Base-by-base conservation (phyloP, 805 yeast species). In the Metschnikowia anglica region DNA sequence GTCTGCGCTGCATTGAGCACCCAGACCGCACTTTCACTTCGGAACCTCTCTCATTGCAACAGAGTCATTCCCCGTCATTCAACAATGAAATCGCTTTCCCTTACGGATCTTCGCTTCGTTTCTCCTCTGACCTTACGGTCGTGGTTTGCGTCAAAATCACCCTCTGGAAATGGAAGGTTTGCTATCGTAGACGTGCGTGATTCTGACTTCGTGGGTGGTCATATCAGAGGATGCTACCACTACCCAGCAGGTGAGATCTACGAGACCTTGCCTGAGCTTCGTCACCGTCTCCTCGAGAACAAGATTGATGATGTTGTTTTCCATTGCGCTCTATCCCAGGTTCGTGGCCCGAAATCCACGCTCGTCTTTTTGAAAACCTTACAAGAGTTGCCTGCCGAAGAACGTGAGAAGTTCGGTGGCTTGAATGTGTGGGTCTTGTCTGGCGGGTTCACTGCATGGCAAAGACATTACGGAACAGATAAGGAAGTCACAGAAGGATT, bases 401-500 rank as follows among this genome's bases (percentile, higher is more conserved):
- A 58, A 16, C 39, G 53, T 7, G 42, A 47, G 16, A 58, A 56
- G 19, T 55, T 46, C 39, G 60, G 64, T 2, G 56, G 62, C 5
- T 72, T 79, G 44, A 66, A 74, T 24, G 79, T 91, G 2, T 84
- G 80, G 73, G 83, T 91, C 2, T 66, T 93, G 26, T 64, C 74
- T 47, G 97, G 96, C 3, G 98, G 99, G 0, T 93, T 91, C 62
- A 77, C 76, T 29, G 73, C 73, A 41, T 91, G 98, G 98, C 96
- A 87, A 51, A 68, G 72, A 37, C 58, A 66, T 5, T 90, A 83
- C 57, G 96, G 97, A 1, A 70, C 66, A 2, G 95, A 89, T 53
- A 49, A 49, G 1, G 49, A 59, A 2, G 81, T 84, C 7, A 88
- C 96, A 0, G 91, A 66, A 40, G 72, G 53, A 6, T 70, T 58